A percentile compares a stretch with the other conserved stretches of the same genome.
phyloP scores from a whole-genome alignment of 352 stramenopile species.

The Blastocystis sp. region DNA sequence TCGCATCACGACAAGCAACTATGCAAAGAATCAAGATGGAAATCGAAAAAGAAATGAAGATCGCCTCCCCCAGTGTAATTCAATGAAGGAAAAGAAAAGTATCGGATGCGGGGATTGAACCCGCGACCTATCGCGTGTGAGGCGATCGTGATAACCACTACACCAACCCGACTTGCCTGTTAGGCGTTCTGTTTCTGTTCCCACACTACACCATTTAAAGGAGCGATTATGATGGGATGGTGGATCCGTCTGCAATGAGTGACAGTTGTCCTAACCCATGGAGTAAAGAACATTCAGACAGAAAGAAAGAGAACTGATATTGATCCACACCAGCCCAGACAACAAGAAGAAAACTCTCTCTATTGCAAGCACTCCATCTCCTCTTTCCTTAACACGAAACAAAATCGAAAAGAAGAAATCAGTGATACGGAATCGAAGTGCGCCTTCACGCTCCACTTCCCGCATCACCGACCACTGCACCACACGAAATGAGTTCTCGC shows the following conservation, averaged over 20 bases:
- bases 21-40: too few species aligned
- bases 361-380: too few species aligned
- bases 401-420: too few species aligned
- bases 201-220: neutral
- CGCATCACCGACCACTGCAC: too few species aligned
- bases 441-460: too few species aligned
- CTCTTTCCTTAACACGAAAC: too few species aligned
- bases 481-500: too few species aligned
- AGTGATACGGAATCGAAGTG: too few species aligned
- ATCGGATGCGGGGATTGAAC: constrained; percentile 35
- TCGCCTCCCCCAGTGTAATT: neutral
- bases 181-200: neutral
- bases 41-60: too few species aligned
- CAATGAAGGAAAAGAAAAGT: neutral
- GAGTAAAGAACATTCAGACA: neutral
- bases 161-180: neutral
- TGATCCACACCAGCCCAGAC: neutral
- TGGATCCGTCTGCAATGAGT: neutral
- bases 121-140: constrained; percentile 17
- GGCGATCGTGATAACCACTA: constrained; percentile 29
- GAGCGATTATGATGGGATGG: neutral
- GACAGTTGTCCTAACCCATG: neutral
- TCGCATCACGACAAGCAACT: too few species aligned
- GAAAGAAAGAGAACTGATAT: neutral
- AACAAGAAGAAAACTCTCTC: neutral